Evolutionary conservation across 176 grass and related monocot species (phyloP), one percentile per base, ranked within the genome.

Genomic region (Guadua angustifolia): DNA sequence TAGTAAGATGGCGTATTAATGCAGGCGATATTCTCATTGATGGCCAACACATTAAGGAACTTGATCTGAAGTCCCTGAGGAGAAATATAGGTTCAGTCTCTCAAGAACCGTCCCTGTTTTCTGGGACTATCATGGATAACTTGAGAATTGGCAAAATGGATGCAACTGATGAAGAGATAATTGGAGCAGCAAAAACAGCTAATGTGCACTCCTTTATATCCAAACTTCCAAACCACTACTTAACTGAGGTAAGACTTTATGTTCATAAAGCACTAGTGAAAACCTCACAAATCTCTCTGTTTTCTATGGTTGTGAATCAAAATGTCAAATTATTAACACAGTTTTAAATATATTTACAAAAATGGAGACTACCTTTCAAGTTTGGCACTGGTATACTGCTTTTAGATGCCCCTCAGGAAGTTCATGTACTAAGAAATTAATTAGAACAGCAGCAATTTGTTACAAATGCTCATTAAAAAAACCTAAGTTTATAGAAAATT

Each of bases 191-290:
- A 52, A 87, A 51, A 42, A 74, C 89, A 74, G 84, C 89, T 66
- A 90, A 90, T 84, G 84, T 83, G 33, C 89, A 90, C 52, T 79
- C 84, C 46, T 90, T 87, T 55, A 75, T 90, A 77, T 84, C 75
- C 52, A 86, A 90, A 74, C 69, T 90, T 78, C 84, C 89, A 57
- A 78, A 90, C 22, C 49, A 86, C 69, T 90, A 90, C 26, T 59
- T 36, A 33, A 90, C 84, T 53, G 84, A 90, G 89, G 89, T 90
- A 80, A 89, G 26, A 75, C 69, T 84, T 68, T 47, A 80, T 80
- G 18, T 51, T 77, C 21, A 8, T 57, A 19, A 67, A 74, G 49
- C 18, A 57, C 10, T 33, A 24, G 49, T 44, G 13, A 56, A 56
- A n/a, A 66, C 36, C 68, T 66, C 38, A 81, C 12, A 24, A 46